Evolutionary conservation across 352 stramenopile species (phyloP).

Genomic region (Pythium dissimile): DNA sequence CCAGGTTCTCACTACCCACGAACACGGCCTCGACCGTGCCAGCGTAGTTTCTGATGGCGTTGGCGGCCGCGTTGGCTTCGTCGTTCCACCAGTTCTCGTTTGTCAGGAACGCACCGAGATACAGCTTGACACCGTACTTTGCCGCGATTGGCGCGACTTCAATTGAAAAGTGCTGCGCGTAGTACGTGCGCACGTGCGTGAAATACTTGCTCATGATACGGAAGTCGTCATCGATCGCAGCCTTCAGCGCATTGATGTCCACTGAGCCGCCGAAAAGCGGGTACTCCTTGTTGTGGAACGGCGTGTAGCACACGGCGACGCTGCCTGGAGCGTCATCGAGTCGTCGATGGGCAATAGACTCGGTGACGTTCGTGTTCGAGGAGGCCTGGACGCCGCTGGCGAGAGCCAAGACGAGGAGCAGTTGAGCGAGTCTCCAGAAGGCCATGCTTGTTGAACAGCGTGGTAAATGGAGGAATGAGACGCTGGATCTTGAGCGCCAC

Average conservation of each 20-base stretch:
- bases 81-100: constrained; percentile 35
- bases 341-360: neutral
- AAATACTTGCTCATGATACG: constrained; percentile 38
- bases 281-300: constrained; percentile 53
- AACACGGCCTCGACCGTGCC: constrained; percentile 42
- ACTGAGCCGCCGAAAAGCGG: constrained; percentile 26
- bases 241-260: constrained; percentile 3
- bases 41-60: constrained; percentile 41
- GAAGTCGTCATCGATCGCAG: constrained; percentile 40
- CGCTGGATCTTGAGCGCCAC: too few species aligned
- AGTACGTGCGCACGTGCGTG: constrained; percentile 56
- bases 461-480: constrained; percentile 1
- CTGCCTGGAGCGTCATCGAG: constrained; percentile 14
- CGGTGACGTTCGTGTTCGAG: neutral
- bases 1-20: constrained; percentile 41
- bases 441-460: neutral
- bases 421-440: constrained; percentile 4
- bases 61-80: constrained; percentile 38
- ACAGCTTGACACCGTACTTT: constrained; percentile 52
- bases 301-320: constrained; percentile 48
- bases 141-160: constrained; percentile 37
- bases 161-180: constrained; percentile 52
- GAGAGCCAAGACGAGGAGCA: neutral
- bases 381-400: neutral
- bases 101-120: constrained; percentile 54